Evolutionary conservation across 2,329 filamentous ascomycete species (phyloP), one percentile per base, ranked within the genome.

Genomic region (Fonsecaea pugnacius): DNA sequence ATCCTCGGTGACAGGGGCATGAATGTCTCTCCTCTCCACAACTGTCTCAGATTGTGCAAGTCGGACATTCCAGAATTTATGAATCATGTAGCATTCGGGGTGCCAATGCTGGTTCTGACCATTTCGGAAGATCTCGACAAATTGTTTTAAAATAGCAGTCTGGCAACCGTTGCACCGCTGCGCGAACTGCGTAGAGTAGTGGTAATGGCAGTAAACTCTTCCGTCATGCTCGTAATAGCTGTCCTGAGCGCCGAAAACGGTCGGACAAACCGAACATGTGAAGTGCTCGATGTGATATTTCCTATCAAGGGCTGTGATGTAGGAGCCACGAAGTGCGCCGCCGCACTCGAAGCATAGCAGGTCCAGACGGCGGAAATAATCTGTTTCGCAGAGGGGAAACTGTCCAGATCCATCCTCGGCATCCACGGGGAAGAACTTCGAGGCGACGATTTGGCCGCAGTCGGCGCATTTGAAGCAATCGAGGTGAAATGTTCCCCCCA

Each of bases 261-360:
- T 98, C 4, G 93, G 91, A 75, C 95, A 99, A 35, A 97, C 88
- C 10, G 93, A 98, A 79, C 95, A 99, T 40, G 95, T 99, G 74
- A 99, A 99, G 79, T 99, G 95, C 77, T 98, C 94, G 70, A 99
- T 96, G 78, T 97, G 95, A 78, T 99, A 99, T 80, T 99, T 99
- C 73, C 92, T 91, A 71, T 99, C 95, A 60, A 99, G 85, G 3
- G 95, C 95, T 16, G 95, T 99, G 74, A 99, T 99, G 79, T 99
- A 99, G 4, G 95, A 98, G 53, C 95, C 95, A 67, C 95, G 90
- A 21, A 99, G 85, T 54, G 95, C 95, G 64, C 92, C 92, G 69
- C 92, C 92, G 76, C 95, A 99, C 68, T 95, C 89, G 77, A 91
- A 91, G 77, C 95, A 99, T 50, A 99, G 84, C 51, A 99, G 84